These are phyloP conservation scores for Phytophthora multivora DNA, from an alignment of 352 stramenopile genomes.

Conservation along the genomic window DNA sequence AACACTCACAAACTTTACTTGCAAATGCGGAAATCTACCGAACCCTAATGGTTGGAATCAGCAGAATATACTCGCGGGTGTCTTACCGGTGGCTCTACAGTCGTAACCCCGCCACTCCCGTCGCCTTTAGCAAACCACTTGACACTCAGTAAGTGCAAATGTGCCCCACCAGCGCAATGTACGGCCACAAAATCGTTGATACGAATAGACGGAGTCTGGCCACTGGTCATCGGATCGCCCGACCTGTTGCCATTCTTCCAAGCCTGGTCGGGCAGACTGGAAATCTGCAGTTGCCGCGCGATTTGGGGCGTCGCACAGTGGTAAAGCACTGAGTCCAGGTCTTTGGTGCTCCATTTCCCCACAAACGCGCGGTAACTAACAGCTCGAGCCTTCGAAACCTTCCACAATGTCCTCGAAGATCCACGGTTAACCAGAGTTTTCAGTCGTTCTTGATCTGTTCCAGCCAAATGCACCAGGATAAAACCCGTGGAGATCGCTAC, in stretches of 20 bases:
- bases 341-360: slow-evolving; percentile 22
- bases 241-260: slow-evolving; percentile 20
- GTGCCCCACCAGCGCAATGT: slow-evolving; percentile 17
- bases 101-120: slow-evolving; percentile 12
- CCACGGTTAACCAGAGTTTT: not conserved
- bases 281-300: slow-evolving; percentile 31
- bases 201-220: not conserved
- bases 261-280: slow-evolving; percentile 13
- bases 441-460: slow-evolving; percentile 4
- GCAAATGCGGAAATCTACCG: no score
- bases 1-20: no score
- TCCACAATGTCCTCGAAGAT: slow-evolving; percentile 3
- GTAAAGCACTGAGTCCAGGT: slow-evolving; percentile 27
- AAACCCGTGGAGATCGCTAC: slow-evolving; percentile 34
- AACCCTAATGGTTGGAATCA: no score
- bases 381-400: not conserved
- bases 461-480: slow-evolving; percentile 22
- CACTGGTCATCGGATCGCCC: not conserved
- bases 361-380: slow-evolving; percentile 27
- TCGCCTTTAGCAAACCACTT: slow-evolving; percentile 21
- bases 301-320: slow-evolving; percentile 35
- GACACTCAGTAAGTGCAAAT: slow-evolving; percentile 21
- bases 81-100: not conserved
- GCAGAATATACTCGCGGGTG: not conserved
- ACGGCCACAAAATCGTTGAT: slow-evolving; percentile 34